These are phyloP conservation scores for Rhizophora mangle DNA, from an alignment of 345 rosid genomes.

Conservation along the genomic window DNA sequence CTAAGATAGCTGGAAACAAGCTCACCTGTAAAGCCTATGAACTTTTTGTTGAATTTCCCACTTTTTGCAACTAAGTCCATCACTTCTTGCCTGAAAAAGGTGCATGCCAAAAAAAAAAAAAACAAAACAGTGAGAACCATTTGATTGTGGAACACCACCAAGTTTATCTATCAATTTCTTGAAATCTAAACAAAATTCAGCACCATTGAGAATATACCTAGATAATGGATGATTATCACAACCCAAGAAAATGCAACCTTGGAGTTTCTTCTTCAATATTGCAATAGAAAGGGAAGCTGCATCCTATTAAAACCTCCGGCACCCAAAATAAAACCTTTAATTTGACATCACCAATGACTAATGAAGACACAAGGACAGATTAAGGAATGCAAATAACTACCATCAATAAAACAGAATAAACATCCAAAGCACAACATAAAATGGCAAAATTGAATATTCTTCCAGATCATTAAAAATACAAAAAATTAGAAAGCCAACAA, in stretches of 20 bases:
- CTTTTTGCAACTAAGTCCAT: constrained; percentile 83
- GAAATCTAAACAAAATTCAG: not conserved
- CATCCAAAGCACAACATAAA: not conserved
- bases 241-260: constrained; percentile 74
- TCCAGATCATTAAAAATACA: not conserved
- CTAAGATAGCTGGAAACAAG: constrained; percentile 2
- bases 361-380: not conserved
- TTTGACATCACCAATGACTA: not conserved
- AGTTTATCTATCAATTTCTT: not conserved
- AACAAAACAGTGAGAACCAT: no score
- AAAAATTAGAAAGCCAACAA: not conserved
- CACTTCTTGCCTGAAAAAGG: constrained; percentile 65
- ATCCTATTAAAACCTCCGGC: constrained; percentile 43
- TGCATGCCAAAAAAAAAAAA: not conserved
- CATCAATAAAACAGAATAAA: not conserved
- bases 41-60: constrained; percentile 65
- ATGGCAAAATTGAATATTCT: not conserved
- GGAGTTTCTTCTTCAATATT: constrained; percentile 70
- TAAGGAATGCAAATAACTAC: not conserved
- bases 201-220: constrained; percentile 40
- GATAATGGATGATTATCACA: constrained; percentile 96
- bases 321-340: constrained; percentile 3
- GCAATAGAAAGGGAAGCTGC: constrained; percentile 85
- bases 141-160: not conserved
- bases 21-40: constrained; percentile 73